Evolutionary conservation across 2,329 filamentous ascomycete species (phyloP).

Genomic region (Sclerotinia sclerotiorum): DNA sequence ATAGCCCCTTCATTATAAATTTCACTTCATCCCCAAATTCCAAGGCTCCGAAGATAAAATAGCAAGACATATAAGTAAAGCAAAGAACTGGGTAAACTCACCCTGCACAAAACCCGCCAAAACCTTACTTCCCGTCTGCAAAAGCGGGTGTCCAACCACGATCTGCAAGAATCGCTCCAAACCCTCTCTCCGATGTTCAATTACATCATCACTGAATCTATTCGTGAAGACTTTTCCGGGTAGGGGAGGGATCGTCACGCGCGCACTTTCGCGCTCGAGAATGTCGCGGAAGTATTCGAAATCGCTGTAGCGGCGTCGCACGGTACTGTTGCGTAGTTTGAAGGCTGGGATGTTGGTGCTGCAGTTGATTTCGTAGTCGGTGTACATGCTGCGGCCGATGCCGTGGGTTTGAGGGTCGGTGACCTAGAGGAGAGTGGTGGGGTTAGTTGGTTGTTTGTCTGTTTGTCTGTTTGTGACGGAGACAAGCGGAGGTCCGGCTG

Average conservation of each 20-base stretch:
- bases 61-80: neutral
- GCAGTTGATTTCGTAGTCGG: constrained; percentile 97
- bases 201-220: constrained; percentile 96
- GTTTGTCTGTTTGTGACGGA: neutral
- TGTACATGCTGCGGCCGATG: constrained; percentile 95
- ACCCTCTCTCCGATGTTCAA: constrained; percentile 88
- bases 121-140: constrained; percentile 98
- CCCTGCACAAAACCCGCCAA: constrained; percentile 95
- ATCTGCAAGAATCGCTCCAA: constrained; percentile 96
- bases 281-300: constrained; percentile 99
- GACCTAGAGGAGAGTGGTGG: constrained; percentile 56
- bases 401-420: constrained; percentile 92
- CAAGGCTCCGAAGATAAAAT: constrained; percentile 8
- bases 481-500: constrained; percentile 6
- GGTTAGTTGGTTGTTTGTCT: constrained; percentile 21
- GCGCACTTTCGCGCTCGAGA: constrained; percentile 88
- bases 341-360: constrained; percentile 98
- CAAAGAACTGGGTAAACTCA: constrained; percentile 46
- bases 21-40: neutral
- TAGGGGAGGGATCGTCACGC: constrained; percentile 92
- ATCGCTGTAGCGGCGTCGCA: constrained; percentile 92
- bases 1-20: neutral
- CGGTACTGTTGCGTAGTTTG: constrained; percentile 85
- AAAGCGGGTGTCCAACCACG: constrained; percentile 89
- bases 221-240: constrained; percentile 98